Evolutionary conservation across 768 basidiomycete genomes (phyloP), one percentile per base, ranked within the genome.

Genomic region (Tulasnella sp.): DNA sequence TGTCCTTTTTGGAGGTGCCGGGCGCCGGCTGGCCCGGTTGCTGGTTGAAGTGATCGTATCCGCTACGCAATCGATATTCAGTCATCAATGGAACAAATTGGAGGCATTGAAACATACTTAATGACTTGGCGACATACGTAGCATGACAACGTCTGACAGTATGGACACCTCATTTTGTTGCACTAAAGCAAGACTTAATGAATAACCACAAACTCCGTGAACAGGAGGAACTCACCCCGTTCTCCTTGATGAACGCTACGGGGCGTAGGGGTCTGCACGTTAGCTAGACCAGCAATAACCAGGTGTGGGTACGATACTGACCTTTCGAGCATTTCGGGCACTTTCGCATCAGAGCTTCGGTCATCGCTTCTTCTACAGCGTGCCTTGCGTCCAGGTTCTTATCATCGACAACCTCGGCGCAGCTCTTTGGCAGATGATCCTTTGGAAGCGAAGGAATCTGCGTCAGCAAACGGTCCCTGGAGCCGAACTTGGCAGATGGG

Each of bases 351-450:
- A 95, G 81, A 3, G 94, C 94, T 59, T 84, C 83, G 22, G 71
- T 92, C 95, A 97, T 97, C 2, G 94, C 95, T 77, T 97, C 95
- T 78, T 97, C 95, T 35, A 97, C 84, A 1, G 84, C 79, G 80
- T 95, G 94, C 70, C 88, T 84, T 14, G 86, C 88, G 79, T 92
- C 88, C 17, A 95, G 79, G 65, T 87, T 85, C 74, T 85, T 87
- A 78, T 95, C 92, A 14, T 89, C 85, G 73, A 91, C 89, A 74
- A 85, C 81, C 79, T 96, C 93, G 92, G 90, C 84, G 76, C 92
- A 94, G 36, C 82, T 88, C 80, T 88, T 93, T 14, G 92, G 92
- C 36, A 92, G 77, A 81, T 94, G 92, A 77, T 94, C 90, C 88
- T 90, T 9, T 7, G 47, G 9, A n/a, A 19, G 19, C 1, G 17